These are phyloP conservation scores for Morella rubra DNA, from an alignment of 306 rosid species.

Conservation along the genomic window DNA sequence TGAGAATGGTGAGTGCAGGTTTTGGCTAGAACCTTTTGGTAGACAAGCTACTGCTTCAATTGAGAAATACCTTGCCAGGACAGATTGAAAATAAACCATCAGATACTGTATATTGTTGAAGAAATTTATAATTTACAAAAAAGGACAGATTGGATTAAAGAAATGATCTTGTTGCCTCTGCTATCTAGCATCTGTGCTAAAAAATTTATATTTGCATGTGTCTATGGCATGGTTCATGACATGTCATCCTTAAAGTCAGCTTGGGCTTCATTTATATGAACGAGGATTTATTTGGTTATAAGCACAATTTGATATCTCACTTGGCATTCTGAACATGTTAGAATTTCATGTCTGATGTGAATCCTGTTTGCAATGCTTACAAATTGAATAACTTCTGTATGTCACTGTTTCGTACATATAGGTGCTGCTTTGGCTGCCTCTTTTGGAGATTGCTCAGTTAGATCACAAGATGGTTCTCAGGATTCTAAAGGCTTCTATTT, in stretches of 20 bases:
- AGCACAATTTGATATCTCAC: background rate
- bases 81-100: background rate
- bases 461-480: constrained; percentile 45
- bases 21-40: constrained; percentile 1
- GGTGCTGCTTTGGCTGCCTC: constrained; percentile 66
- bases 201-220: background rate
- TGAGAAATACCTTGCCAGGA: background rate
- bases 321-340: background rate
- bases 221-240: background rate
- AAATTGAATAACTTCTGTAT: constrained; percentile 15
- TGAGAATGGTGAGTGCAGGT: background rate
- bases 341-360: background rate
- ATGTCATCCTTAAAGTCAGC: background rate
- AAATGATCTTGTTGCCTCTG: background rate
- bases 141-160: background rate
- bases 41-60: background rate
- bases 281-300: background rate
- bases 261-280: background rate
- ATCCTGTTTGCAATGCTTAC: background rate
- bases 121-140: background rate
- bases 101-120: background rate
- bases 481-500: constrained; percentile 46
- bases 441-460: constrained; percentile 53
- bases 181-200: background rate
- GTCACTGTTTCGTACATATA: constrained; percentile 27